Percentiles rank a stretch among this genome's conserved stretches.
Conservation (phyloP, 345 rosid genomes). For the Pistacia atlantica region DNA sequence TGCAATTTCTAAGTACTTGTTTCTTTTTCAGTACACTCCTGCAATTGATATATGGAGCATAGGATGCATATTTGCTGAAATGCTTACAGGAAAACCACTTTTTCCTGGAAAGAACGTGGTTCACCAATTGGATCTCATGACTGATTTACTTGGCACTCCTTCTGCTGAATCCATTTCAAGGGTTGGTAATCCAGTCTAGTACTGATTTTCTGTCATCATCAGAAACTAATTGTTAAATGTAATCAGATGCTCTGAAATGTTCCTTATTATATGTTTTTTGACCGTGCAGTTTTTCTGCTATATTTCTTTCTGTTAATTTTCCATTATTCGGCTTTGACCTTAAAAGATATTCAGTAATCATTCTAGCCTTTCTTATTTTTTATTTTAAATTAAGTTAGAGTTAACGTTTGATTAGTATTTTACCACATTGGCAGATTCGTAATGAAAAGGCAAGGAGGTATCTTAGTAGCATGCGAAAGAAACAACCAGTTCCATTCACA, state of each 20-base stretch:
- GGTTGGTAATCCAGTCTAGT: constrained; percentile 48
- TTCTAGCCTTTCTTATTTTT: background rate
- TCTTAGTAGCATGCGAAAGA: constrained; percentile 88
- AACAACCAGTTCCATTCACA: constrained; percentile 75
- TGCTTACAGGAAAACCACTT: constrained; percentile 90
- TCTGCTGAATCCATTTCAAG: constrained; percentile 68
- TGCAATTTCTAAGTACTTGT: constrained; percentile 10
- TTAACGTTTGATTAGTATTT: constrained; percentile 11
- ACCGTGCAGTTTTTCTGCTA: background rate
- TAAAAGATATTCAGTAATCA: background rate
- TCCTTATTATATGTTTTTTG: background rate
- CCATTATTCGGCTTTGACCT: constrained; percentile 10
- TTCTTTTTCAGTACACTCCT: constrained; percentile 75
- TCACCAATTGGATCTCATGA: constrained; percentile 95
- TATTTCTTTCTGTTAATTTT: background rate
- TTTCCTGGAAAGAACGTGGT: constrained; percentile 98
- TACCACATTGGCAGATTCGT: constrained; percentile 63
- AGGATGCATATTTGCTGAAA: constrained; percentile 98
- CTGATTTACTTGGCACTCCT: constrained; percentile 96
- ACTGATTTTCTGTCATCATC: constrained; percentile 10
- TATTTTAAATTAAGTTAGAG: background rate
- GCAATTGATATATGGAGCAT: constrained; percentile 98
- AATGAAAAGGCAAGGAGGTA: constrained; percentile 99
- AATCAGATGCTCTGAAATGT: background rate
- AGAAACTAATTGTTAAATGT: background rate